Base-by-base conservation (phyloP, 305 asterid species). In the Fraxinus dipetala region DNA sequence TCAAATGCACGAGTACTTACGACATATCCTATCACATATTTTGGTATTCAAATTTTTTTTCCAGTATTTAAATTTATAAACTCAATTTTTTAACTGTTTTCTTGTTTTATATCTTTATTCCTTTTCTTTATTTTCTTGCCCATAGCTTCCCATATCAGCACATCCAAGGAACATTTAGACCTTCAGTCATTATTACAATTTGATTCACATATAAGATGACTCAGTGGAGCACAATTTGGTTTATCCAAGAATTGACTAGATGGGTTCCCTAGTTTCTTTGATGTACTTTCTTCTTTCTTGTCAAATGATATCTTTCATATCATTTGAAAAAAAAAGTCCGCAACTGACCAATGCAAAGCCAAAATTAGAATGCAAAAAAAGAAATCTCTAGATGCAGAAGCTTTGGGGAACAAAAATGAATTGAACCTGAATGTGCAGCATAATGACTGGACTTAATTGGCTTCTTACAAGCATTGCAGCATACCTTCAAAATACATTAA, bases 391-490 rank as follows among this genome's bases (percentile, higher is more conserved):
- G 77, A 30, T 43, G 76, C 69, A 3, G 35, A 72, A 81, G 74
- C 22, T 63, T 65, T 81, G 82, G 76, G 36, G 35, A 76, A 83
- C 74, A 75, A 78, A 54, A 81, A 73, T 59, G 72, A 84, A 72
- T 77, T 20, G 75, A 81, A 93, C 98, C 97, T 94, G 97, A 91
- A 87, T 94, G 98, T 35, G 85, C 86, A 76, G 91, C 88, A 16
- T 89, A 94, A 32, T 91, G 95, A 86, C 97, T 91, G 89, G 95
- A 89, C 91, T 89, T 93, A 89, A 94, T 86, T 87, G 97, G 97
- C 94, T 90, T 94, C 93, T 82, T 91, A 88, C 98, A 94, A 82
- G 94, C 88, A 88, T 93, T 94, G 89, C 98, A 94, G 91, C 90
- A 84, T 73, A 94, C 98, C 98, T 94, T 84, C 86, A 91, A 87